Evolutionary conservation across 2,329 filamentous ascomycete species (phyloP), one percentile per base, ranked within the genome.

Genomic region (Cyclaneusma minus): DNA sequence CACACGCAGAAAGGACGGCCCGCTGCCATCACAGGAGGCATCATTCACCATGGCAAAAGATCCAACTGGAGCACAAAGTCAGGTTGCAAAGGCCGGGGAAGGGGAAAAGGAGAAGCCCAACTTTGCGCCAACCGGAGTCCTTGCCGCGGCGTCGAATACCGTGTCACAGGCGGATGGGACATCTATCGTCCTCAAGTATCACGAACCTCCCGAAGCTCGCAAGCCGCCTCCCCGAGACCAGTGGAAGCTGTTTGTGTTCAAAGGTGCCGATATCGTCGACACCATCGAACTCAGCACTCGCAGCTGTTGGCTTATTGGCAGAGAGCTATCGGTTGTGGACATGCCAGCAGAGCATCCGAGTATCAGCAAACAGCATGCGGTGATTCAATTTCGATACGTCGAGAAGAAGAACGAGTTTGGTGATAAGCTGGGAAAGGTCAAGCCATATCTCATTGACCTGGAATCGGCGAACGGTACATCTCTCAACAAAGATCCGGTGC

Each of bases 201-300:
- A 94, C 55, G 89, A 98, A 52, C 89, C 89, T 2, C 58, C 82
- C 7, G 89, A 98, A 56, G 82, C 87, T 25, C 78, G 89, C 32
- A 93, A 93, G 41, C 82, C 89, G 0, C 64, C 85, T 0, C 46
- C 76, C 1, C 75, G 71, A 29, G 73, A 89, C 39, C 58, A 69
- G 30, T 98, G 87, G 87, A 80, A 81, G 33, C 59, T 98, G 24
- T 95, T 91, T 48, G 68, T 94, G 13, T 98, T 98, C 65, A 93
- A 93, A 46, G 80, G 72, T 7, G 51, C 64, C 15, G 79, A 84
- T 30, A 63, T 91, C 3, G 50, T 93, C 17, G 83, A 92, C 44
- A 91, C 82, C 2, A 62, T 94, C 13, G 71, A 83, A 31, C 60
- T 98, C 25, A 64, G 67, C 31, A 55, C 62, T 29, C 72, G 82